phyloP scores from a whole-genome alignment of 352 stramenopile genomes.

The Aphanomyces cochlioides region DNA sequence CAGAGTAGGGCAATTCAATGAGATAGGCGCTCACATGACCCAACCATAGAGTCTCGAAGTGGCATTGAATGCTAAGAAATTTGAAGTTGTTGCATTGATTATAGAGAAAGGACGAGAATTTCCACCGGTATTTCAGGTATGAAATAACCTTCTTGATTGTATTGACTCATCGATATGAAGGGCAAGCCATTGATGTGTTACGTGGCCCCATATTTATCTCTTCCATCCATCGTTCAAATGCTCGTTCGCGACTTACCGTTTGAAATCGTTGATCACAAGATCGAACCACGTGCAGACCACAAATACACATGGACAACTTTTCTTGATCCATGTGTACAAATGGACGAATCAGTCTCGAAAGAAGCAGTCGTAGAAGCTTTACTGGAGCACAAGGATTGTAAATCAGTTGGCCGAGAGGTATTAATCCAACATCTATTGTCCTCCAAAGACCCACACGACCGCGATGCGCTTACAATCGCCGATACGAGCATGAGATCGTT shows the following conservation, averaged over 20 bases:
- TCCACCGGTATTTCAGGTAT: no score
- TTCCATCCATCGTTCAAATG: no score
- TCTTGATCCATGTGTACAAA: not conserved
- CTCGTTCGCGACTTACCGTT: not conserved
- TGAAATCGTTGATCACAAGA: not conserved
- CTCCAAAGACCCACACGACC: conserved; percentile 1
- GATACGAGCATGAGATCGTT: not conserved
- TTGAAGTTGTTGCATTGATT: no score
- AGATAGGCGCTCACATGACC: no score
- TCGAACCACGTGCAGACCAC: not conserved
- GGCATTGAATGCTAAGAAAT: no score
- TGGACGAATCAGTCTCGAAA: not conserved
- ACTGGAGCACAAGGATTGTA: not conserved
- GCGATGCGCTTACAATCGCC: not conserved
- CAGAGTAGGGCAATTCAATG: no score
- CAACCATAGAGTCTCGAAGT: no score
- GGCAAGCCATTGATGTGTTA: no score
- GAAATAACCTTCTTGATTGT: no score
- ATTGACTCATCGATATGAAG: no score
- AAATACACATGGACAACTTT: not conserved
- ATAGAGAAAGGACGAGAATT: no score
- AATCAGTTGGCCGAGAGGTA: not conserved
- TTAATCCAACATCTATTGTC: not conserved
- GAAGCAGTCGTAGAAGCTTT: not conserved
- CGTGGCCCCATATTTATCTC: no score